Evolutionary conservation across 2,329 filamentous ascomycete genomes (phyloP), one percentile per base, ranked within the genome.

Genomic region (Thielaviopsis ethacetica): DNA sequence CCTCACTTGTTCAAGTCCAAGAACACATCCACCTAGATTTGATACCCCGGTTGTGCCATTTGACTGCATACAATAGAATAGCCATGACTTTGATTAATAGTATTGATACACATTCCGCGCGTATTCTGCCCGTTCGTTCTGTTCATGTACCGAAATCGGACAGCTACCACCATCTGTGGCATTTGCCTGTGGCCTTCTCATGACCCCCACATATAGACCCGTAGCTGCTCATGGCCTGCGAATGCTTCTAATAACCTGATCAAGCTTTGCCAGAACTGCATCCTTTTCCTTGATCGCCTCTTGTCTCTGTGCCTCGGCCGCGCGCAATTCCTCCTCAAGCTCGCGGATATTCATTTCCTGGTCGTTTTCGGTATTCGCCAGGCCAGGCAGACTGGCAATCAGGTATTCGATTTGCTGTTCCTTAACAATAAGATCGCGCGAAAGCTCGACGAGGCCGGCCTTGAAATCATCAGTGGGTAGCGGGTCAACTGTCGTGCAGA

Each of bases 401-500:
- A 93, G 73, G 52, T 81, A 76, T 69, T 93, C 88, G 62, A 93
- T 89, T 72, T 91, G 86, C 71, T 91, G 86, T 65, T 90, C 85
- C 66, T 91, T 89, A 60, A 86, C 69, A 60, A 91, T 83, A 26
- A 93, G 75, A 67, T 91, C 88, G 62, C 81, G 79, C 44, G 86
- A 85, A 57, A 93, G 75, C 69, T 91, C 87, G 62, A 82, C 75
- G 67, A 89, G 79, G 53, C 84, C 81, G 2, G 79, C 78, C 59
- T 79, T 76, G 70, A 88, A 88, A 56, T 81, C 79, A 50, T 85
- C 81, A 10, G 78, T 71, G 0, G 81, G 74, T 26, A 85, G 75
- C 2, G 84, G 77, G 22, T 83, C 79, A 21, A 85, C 82, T 81
- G 62, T 3, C 21, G 34, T 54, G 21, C 1, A 3, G 12, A 26